Base-by-base conservation (phyloP, 208 protist genomes). In the Porcisia deanei region DNA sequence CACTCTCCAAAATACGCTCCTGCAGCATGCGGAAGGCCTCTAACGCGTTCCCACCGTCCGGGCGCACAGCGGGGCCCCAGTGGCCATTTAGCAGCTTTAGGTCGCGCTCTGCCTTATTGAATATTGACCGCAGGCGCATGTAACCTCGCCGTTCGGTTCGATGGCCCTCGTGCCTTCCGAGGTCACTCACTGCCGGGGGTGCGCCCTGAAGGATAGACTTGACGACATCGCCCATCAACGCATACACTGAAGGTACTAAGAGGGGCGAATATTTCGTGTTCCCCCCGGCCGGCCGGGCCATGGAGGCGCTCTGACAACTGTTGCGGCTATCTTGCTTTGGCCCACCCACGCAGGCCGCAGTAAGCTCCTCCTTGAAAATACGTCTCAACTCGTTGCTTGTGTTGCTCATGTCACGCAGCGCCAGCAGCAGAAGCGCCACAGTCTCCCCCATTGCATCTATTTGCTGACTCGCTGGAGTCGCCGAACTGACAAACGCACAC, bases 351-450 rank as follows among this genome's bases (percentile, higher is more conserved):
- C 63, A 67, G 22, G 47, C 63, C 22, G 63, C 14, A 37, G 63
- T 34, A 9, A 71, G 47, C 66, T 41, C 66, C 30, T 71, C 66
- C 30, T 22, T 71, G 14, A 55, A 52, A n/a, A 71, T 30, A 41
- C 25, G n/a, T 16, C 22, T 22, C 66, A 39, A 52, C 45, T 71
- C 47, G 47, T 41, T 45, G n/a, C 12, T 55, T 3, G 47, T 41
- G 30, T 45, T 6, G 49, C 39, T 14, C 43, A 54, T n/a, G 34
- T 67, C 47, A 53, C 45, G 45, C 16, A 67, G 59, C 45, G 25
- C n/a, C 60, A 75, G 59, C 43, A 75, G 45, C 16, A 75, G 39
- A 43, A 75, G 71, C 60, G 71, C 71, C 45, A 67, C 59, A 30
- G 45, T 49, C 59, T 67, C 59, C 53, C 58, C 18, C 30, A 52